Conservation (phyloP, 495 filamentous ascomycete species). For the Aspergillus funiculosus region DNA sequence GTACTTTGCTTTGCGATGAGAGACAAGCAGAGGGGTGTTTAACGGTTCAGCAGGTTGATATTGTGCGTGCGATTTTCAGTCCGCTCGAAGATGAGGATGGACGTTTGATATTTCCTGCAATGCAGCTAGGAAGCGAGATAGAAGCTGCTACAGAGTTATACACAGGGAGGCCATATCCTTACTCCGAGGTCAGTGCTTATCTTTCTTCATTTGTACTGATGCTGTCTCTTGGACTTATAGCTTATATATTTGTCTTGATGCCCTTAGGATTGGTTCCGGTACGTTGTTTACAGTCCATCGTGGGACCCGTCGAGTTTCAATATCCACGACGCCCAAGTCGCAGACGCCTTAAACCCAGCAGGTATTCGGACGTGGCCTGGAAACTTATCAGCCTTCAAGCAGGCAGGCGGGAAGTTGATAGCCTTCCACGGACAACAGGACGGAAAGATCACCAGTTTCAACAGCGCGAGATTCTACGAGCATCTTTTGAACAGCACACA, state of each 20-base stretch:
- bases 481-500: constrained; percentile 28
- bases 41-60: constrained; percentile 49
- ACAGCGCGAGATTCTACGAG: constrained; percentile 20
- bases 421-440: constrained; percentile 31
- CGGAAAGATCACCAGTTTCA: constrained; percentile 21
- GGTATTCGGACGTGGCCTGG: constrained; percentile 42
- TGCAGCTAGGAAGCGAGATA: constrained; percentile 42
- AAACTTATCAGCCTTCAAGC: constrained; percentile 24
- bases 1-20: constrained; percentile 47
- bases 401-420: constrained; percentile 31
- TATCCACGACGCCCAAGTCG: constrained; percentile 33
- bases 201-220: too few species aligned
- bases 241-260: too few species aligned
- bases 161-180: constrained; percentile 35
- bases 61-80: constrained; percentile 48
- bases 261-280: constrained; percentile 47
- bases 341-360: constrained; percentile 39
- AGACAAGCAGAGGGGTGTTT: constrained; percentile 44
- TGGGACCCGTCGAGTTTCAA: constrained; percentile 43
- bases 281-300: constrained; percentile 47
- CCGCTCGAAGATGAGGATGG: constrained; percentile 48
- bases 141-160: constrained; percentile 29
- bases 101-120: constrained; percentile 50
- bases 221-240: too few species aligned
- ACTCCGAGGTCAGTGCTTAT: too few species aligned